Evolutionary conservation across 306 rosid species (phyloP).

Genomic region (Lathyrus oleraceus): DNA sequence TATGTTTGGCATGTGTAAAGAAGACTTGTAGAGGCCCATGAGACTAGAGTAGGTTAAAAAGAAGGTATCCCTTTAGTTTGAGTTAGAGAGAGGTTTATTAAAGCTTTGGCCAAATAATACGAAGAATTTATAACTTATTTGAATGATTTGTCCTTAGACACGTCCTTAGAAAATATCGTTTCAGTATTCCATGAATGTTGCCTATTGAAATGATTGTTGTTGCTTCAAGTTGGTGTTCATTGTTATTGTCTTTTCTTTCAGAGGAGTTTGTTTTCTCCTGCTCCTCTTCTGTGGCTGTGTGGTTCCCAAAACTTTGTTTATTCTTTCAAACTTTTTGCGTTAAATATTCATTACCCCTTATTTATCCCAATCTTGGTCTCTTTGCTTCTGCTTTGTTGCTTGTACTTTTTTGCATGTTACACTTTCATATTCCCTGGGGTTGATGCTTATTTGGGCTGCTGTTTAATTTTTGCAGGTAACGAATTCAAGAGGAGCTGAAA

Average conservation of each 20-base stretch:
- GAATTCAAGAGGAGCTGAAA: constrained; percentile 53
- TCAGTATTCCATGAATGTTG: too few species aligned
- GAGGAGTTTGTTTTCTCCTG: not conserved
- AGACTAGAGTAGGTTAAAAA: not conserved
- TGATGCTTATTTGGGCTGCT: constrained; percentile 34
- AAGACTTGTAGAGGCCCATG: not conserved
- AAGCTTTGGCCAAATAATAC: constrained; percentile 5
- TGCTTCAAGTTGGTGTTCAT: not conserved
- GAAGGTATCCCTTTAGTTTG: not conserved
- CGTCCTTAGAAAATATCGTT: too few species aligned
- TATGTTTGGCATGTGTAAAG: not conserved
- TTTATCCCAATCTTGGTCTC: constrained; percentile 13
- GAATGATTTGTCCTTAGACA: not conserved
- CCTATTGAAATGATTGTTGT: not conserved
- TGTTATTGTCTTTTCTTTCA: not conserved
- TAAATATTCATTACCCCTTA: constrained; percentile 12
- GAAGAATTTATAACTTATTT: not conserved
- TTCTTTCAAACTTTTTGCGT: not conserved
- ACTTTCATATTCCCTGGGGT: constrained; percentile 21
- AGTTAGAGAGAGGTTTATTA: constrained; percentile 1
- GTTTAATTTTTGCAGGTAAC: constrained; percentile 54
- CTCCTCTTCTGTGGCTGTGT: not conserved
- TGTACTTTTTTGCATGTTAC: not conserved
- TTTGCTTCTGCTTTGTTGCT: not conserved
- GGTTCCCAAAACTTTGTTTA: constrained; percentile 14